Percentiles rank a stretch among this genome's conserved stretches.
These are phyloP conservation scores for Pichia sp. DNA, from an alignment of 1,139 yeast species.

Conservation along the genomic window DNA sequence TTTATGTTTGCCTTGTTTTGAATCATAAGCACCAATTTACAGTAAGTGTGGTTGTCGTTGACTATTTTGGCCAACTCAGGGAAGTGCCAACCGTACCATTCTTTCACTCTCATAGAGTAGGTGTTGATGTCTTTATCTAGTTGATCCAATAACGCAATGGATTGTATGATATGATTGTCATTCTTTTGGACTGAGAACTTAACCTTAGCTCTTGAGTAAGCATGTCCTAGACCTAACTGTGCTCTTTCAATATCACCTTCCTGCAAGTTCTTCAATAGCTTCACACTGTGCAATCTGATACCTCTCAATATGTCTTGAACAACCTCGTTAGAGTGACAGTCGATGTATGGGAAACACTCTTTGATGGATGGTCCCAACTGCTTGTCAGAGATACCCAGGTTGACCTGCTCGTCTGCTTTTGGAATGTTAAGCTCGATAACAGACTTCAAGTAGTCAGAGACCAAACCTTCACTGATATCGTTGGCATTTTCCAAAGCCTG, in stretches of 20 bases:
- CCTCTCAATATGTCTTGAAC: slow-evolving; percentile 96
- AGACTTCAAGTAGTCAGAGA: slow-evolving; percentile 85
- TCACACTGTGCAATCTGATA: slow-evolving; percentile 83
- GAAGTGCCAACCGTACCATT: slow-evolving; percentile 99
- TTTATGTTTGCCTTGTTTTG: slow-evolving; percentile 81
- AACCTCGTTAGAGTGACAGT: slow-evolving; percentile 84
- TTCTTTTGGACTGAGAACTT: slow-evolving; percentile 98
- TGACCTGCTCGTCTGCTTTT: slow-evolving; percentile 62
- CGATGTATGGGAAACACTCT: slow-evolving; percentile 82
- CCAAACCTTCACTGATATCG: slow-evolving; percentile 95
- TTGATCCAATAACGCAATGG: slow-evolving; percentile 94
- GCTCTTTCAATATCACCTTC: slow-evolving; percentile 97
- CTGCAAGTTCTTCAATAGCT: slow-evolving; percentile 85
- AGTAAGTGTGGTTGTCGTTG: slow-evolving; percentile 85
- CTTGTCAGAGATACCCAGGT: slow-evolving; percentile 88
- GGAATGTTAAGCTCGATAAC: slow-evolving; percentile 89
- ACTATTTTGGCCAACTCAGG: slow-evolving; percentile 97
- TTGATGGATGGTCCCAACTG: slow-evolving; percentile 96
- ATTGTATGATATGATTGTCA: slow-evolving; percentile 97
- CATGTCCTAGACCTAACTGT: slow-evolving; percentile 97
- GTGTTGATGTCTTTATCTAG: slow-evolving; percentile 96
- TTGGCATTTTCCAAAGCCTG: slow-evolving; percentile 98
- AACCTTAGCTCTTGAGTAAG: slow-evolving; percentile 97
- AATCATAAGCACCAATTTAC: slow-evolving; percentile 76
- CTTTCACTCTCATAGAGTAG: slow-evolving; percentile 97